phyloP scores from a whole-genome alignment of 2,329 filamentous ascomycete species.

The Arthrobotrys entomopaga region DNA sequence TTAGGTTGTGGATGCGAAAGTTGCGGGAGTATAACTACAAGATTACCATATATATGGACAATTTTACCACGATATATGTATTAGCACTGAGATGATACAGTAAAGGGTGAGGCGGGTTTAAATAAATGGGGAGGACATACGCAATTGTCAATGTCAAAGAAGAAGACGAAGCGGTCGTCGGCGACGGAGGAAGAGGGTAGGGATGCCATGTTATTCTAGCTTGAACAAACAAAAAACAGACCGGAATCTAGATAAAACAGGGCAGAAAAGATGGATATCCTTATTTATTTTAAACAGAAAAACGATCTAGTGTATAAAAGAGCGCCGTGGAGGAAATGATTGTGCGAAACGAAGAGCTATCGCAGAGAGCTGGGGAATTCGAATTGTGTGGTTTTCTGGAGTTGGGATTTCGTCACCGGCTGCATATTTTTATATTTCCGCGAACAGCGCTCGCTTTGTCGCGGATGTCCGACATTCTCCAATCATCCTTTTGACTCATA shows the following conservation, averaged over 20 bases:
- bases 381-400: conserved; percentile 23
- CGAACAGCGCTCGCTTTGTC: conserved; percentile 47
- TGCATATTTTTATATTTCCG: conserved; percentile 33
- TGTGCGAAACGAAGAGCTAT: conserved; percentile 4
- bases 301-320: background rate
- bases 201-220: conserved; percentile 7
- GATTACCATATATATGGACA: background rate
- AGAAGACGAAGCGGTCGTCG: conserved; percentile 69
- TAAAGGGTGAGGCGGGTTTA: too few relatives aligned
- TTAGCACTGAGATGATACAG: too few relatives aligned
- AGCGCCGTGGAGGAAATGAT: background rate
- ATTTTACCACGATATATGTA: conserved; percentile 11
- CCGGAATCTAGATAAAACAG: too few relatives aligned
- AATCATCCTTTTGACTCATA: background rate
- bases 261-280: too few relatives aligned
- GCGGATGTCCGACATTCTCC: conserved; percentile 35
- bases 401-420: conserved; percentile 46
- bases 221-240: background rate
- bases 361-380: background rate
- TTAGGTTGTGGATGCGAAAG: conserved; percentile 81
- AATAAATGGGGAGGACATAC: conserved; percentile 66
- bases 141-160: conserved; percentile 98
- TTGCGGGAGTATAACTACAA: conserved; percentile 52
- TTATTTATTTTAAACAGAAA: conserved; percentile 4
- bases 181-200: conserved; percentile 34